Evolutionary conservation across 1,284 basidiomycete species (phyloP).

Genomic region (Trametes pubescens): DNA sequence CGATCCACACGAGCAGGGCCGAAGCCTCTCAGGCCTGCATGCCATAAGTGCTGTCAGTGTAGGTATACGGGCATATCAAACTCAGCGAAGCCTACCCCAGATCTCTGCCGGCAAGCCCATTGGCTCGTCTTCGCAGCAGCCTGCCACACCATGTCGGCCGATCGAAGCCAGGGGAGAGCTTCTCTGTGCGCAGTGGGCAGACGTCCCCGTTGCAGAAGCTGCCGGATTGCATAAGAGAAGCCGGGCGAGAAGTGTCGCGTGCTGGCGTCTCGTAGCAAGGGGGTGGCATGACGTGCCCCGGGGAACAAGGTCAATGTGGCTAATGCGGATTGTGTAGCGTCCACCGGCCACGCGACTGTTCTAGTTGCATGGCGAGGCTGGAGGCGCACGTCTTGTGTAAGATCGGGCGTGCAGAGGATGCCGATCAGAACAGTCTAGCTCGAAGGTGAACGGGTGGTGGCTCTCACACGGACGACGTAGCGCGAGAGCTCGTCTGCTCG

Average conservation of each 20-base stretch:
- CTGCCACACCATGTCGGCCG: conserved; percentile 18
- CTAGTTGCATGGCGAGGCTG: conserved; percentile 4
- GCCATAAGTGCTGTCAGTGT: conserved; percentile 5
- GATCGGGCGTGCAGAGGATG: background rate
- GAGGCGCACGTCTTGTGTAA: background rate
- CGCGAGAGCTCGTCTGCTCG: conserved; percentile 5
- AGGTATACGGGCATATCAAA: conserved; percentile 12
- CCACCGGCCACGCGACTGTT: conserved; percentile 9
- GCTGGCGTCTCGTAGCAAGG: background rate
- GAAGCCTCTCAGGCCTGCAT: background rate
- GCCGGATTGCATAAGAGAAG: background rate
- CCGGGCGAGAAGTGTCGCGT: conserved; percentile 1
- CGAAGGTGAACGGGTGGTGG: conserved; percentile 3
- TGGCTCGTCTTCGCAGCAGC: conserved; percentile 14
- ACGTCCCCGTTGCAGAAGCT: conserved; percentile 5
- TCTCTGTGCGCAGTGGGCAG: conserved; percentile 5
- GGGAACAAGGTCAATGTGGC: background rate
- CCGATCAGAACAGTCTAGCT: conserved; percentile 25
- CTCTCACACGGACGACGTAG: conserved; percentile 9
- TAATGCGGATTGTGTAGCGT: background rate
- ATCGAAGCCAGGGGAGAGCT: conserved; percentile 14
- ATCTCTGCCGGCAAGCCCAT: conserved; percentile 15
- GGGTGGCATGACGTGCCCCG: conserved; percentile 18
- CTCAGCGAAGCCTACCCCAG: conserved; percentile 30
- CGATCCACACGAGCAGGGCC: too few species aligned